Base-by-base conservation (phyloP, 2,329 filamentous ascomycete species). In the Colletotrichum sp. region DNA sequence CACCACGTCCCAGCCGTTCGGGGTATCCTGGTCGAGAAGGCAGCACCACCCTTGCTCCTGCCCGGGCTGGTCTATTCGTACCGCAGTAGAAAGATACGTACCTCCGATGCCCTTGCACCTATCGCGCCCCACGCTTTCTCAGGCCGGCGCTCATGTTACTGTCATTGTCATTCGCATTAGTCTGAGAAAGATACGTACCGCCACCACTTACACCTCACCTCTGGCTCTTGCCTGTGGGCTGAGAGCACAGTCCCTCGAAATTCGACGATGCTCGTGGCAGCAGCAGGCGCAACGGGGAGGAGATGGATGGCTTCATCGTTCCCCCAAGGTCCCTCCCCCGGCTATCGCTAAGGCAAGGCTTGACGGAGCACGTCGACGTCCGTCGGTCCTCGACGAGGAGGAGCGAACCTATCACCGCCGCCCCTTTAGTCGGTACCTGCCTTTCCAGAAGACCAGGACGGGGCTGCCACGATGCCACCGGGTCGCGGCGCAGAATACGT, bases 81-180 rank as follows among this genome's bases (percentile, higher is more conserved):
- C 8, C 16, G 36, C 36, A 39, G 36, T 39, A 18, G 8, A 39
- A 39, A 39, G 32, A 16, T 72, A 75, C 72, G 72, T 75, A 75
- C 69, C 24, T 39, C n/a, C n/a, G 52, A 34, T 28, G 69, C 60
- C 59, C 62, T 39, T 75, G 72, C 62, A 71, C 69, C 34, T 73
- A 69, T 69, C 70, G 57, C 69, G 62, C 69, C 59, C 73, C 73
- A 76, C 59, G 73, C 69, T 72, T 68, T 64, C 49, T 55, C 62
- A 62, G 36, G 62, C 55, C 32, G 55, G 57, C 69, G 49, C 52
- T 32, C 63, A 64, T 76, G 69, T 76, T 70, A 69, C 64, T 76
- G 73, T 73, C 73, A 73, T 76, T 73, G 73, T 73, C 73, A 76
- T 76, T 73, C 59, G 70, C 64, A 76, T 76, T 76, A 76, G 73